Base-by-base conservation (phyloP, 2,329 filamentous ascomycete genomes). In the Venturia nashicola region DNA sequence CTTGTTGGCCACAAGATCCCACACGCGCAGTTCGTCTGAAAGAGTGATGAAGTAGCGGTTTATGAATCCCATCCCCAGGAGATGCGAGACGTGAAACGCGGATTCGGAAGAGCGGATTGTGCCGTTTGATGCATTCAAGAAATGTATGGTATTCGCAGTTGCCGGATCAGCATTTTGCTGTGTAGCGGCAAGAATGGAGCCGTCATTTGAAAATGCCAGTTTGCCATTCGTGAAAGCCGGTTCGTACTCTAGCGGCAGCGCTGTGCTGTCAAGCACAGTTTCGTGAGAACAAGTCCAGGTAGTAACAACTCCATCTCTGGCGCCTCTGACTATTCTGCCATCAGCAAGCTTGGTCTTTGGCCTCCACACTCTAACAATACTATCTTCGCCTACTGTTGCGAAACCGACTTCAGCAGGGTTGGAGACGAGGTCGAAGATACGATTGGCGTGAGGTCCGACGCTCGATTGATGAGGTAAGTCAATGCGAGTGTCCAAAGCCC, bases 341-440 rank as follows among this genome's bases (percentile, higher is more conserved):
- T 89, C 84, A 59, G 86, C 83, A 67, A 85, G 82, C 57, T 88
- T 83, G 6, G 83, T 80, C 73, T 84, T 88, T 12, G 89, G 85
- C n/a, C 83, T 83, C 94, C 94, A 99, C 59, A 94, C 79, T 46
- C 90, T 86, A 44, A 96, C 83, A 27, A 84, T 77, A 12, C 86
- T 86, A 72, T 99, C 93, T 64, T 87, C 84, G 43, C 93, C 94
- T 46, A 96, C 80, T 1, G 92, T 96, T 9, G 90, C 89, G 72
- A 97, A 97, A 59, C 87, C 85, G 60, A 83, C 78, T 8, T 82
- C 81, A 3, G 78, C 80, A 3, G 90, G 89, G 67, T 92, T 86
- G 18, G 88, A 82, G 2, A 84, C 84, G 6, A 97, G 78, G 68
- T 87, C 88, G 40, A 96, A 82, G 1, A 97, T 82, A 5, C 80